These are phyloP conservation scores for Pholiota conissans DNA, from an alignment of 768 basidiomycete genomes.

Conservation along the genomic window DNA sequence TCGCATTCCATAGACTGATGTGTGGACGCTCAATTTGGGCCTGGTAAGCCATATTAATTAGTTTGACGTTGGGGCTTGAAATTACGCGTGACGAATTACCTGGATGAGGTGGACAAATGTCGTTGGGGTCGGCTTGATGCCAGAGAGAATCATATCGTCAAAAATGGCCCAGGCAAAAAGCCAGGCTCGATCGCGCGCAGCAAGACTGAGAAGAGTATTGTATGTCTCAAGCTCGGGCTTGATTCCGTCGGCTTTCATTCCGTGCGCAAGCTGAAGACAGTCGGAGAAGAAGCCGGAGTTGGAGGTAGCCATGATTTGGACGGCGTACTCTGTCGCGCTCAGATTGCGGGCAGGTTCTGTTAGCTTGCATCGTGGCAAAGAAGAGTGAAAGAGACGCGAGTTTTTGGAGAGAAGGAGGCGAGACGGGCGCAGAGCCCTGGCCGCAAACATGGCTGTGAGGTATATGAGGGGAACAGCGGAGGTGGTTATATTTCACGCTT, in stretches of 20 bases:
- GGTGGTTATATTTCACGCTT: slow-evolving; percentile 11
- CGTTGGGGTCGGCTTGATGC: slow-evolving; percentile 46
- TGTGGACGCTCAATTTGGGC: slow-evolving; percentile 41
- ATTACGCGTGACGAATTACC: slow-evolving; percentile 34
- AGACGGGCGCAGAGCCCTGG: slow-evolving; percentile 1
- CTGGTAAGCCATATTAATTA: slow-evolving; percentile 27
- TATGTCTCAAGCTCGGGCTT: slow-evolving; percentile 59
- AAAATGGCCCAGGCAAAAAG: slow-evolving; percentile 64
- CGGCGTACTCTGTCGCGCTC: slow-evolving; percentile 27
- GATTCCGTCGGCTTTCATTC: slow-evolving; percentile 60
- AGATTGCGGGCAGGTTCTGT: slow-evolving; percentile 5
- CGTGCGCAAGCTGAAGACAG: slow-evolving; percentile 44
- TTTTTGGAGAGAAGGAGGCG: neutral
- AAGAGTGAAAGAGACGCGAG: neutral
- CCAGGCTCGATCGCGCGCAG: slow-evolving; percentile 40
- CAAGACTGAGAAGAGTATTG: slow-evolving; percentile 52
- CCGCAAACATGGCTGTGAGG: slow-evolving; percentile 9
- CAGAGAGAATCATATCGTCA: slow-evolving; percentile 62
- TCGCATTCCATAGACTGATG: slow-evolving; percentile 45
- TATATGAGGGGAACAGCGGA: neutral
- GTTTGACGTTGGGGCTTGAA: neutral
- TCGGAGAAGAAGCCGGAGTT: slow-evolving; percentile 33
- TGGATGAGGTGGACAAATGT: slow-evolving; percentile 62
- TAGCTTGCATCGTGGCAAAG: neutral
- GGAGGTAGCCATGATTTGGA: slow-evolving; percentile 36